These are phyloP conservation scores for Condylostoma magnum DNA, from an alignment of 169 alveolate species.

Conservation along the genomic window DNA sequence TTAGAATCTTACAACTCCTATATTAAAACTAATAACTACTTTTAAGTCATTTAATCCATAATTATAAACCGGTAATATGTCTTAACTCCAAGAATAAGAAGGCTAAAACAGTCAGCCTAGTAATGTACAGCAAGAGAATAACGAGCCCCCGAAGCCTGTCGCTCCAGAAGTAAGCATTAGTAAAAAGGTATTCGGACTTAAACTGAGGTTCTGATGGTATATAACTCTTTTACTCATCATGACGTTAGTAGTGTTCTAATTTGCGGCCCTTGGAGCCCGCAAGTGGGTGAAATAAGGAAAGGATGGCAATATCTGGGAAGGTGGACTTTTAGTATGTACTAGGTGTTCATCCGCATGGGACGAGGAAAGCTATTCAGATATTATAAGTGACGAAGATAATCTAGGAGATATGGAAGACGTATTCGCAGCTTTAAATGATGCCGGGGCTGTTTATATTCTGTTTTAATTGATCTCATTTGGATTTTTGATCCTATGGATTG, in stretches of 20 bases:
- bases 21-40: too few relatives aligned
- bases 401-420: background rate
- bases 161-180: too few relatives aligned
- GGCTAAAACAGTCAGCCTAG: too few relatives aligned
- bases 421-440: background rate
- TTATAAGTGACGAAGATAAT: background rate
- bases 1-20: too few relatives aligned
- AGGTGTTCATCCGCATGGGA: background rate
- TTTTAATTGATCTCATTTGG: background rate
- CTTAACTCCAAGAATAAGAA: too few relatives aligned
- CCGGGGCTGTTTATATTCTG: conserved; percentile 21
- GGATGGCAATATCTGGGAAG: conserved; percentile 27
- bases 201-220: conserved; percentile 9
- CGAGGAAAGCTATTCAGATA: background rate
- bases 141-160: too few relatives aligned
- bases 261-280: conserved; percentile 11
- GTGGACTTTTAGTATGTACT: conserved; percentile 1
- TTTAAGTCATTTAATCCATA: too few relatives aligned
- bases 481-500: background rate
- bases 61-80: too few relatives aligned
- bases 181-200: too few relatives aligned
- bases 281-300: conserved; percentile 27
- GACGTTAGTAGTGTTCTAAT: background rate
- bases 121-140: too few relatives aligned
- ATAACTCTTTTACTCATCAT: background rate